Evolutionary conservation across 192 early-diverging fungal species (phyloP), one percentile per base, ranked within the genome.

Genomic region (Mortierella alpina): DNA sequence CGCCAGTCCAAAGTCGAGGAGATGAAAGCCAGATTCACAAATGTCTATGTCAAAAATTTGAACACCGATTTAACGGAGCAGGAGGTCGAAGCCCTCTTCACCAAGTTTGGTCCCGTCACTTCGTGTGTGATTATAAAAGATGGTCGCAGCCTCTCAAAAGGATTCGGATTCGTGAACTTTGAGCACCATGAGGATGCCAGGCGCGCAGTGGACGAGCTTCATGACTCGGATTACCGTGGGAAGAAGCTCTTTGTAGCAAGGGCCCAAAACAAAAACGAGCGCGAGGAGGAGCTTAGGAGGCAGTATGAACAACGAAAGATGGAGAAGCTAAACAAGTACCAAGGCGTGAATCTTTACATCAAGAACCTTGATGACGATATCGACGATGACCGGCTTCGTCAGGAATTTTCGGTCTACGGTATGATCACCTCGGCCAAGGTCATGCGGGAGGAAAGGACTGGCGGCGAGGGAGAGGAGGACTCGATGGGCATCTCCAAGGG

Each of bases 121-220:
- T 97, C 96, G 23, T 91, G 89, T 48, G 80, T 91, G 48, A 75
- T 99, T 51, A 77, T 86, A 63, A 77, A 80, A 13, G 93, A 96
- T 72, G 93, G 95, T 55, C 84, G 87, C 44, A 94, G 95, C 79
- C 89, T 86, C 64, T 96, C 96, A 72, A 91, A 94, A 61, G 94
- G 93, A n/a, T 99, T 99, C 71, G 98, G 96, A 45, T 99, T 99
- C 79, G 93, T 99, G 84, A 98, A 99, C 92, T 99, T 88, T 83
- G 91, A 90, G 73, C 84, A 90, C 74, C 94, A 96, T 87, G 95
- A 98, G 66, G 90, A 91, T 31, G 96, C 98, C 41, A 83, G 84
- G 74, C 83, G 84, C 50, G 96, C 96, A 13, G 95, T 97, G 10
- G 93, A 95, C 53, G 93, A 91, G 51, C 91, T 98, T 84, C 92